Conservation (phyloP, 495 filamentous ascomycete genomes). For the Penicillium robsamsonii region DNA sequence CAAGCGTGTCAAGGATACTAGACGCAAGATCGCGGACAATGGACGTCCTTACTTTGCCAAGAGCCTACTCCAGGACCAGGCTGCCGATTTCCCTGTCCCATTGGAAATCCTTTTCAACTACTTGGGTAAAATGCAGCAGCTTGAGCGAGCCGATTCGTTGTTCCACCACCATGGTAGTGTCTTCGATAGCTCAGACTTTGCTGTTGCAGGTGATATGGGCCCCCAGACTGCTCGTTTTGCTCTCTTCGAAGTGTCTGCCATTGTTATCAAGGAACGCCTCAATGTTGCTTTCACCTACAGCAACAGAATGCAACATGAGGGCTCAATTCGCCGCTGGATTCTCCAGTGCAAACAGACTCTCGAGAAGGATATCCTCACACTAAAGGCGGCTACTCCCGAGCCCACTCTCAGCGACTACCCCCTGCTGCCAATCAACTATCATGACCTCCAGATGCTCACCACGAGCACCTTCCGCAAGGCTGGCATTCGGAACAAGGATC, state of each 20-base stretch:
- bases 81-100: constrained; percentile 50
- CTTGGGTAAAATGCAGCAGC: constrained; percentile 57
- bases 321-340: constrained; percentile 59
- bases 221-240: constrained; percentile 52
- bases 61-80: constrained; percentile 46
- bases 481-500: constrained; percentile 41
- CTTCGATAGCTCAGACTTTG: constrained; percentile 40
- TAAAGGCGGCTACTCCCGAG: constrained; percentile 50
- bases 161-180: constrained; percentile 58
- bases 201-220: constrained; percentile 46
- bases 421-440: constrained; percentile 59
- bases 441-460: constrained; percentile 44
- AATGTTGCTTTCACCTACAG: constrained; percentile 63
- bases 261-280: constrained; percentile 57
- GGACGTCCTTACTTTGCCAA: constrained; percentile 50
- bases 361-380: constrained; percentile 49
- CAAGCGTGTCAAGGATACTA: constrained; percentile 48
- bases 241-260: constrained; percentile 61
- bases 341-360: constrained; percentile 58
- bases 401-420: constrained; percentile 63
- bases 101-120: constrained; percentile 72
- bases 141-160: constrained; percentile 57
- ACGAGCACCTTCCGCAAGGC: constrained; percentile 48
- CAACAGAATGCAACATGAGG: constrained; percentile 54
- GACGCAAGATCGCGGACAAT: constrained; percentile 38